Conservation (phyloP, 2,329 filamentous ascomycete genomes). For the Aspergillus hiratsukae region DNA sequence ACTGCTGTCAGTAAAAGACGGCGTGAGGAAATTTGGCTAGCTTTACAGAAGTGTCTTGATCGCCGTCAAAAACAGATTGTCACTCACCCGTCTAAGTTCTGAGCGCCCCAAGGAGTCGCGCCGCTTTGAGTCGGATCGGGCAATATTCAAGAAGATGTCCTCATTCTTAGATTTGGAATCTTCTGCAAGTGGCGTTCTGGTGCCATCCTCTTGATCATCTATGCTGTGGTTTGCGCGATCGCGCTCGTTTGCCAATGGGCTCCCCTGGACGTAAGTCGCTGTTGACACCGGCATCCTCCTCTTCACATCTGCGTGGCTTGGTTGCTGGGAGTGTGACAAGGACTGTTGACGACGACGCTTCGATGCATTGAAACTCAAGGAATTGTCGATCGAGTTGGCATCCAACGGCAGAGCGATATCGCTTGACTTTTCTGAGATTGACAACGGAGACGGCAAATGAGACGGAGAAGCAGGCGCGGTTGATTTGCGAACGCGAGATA, state of each 20-base stretch:
- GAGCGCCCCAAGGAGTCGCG: constrained; percentile 34
- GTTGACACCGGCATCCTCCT: constrained; percentile 30
- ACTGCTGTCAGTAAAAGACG: background rate
- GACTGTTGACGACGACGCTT: constrained; percentile 27
- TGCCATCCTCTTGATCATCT: constrained; percentile 26
- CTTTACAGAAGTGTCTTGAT: background rate
- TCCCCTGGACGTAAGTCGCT: constrained; percentile 25
- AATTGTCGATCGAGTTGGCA: constrained; percentile 21
- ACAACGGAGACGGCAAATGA: constrained; percentile 12
- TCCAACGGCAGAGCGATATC: constrained; percentile 19
- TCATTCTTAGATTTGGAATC: constrained; percentile 38
- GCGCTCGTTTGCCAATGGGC: constrained; percentile 23
- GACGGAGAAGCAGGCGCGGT: constrained; percentile 18
- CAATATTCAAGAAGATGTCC: constrained; percentile 46
- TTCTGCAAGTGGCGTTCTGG: constrained; percentile 31
- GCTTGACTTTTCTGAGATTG: constrained; percentile 10
- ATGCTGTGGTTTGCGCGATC: constrained; percentile 21
- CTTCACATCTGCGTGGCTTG: constrained; percentile 27
- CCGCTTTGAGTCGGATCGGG: constrained; percentile 36
- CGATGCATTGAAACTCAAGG: constrained; percentile 24
- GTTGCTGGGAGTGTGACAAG: constrained; percentile 15
- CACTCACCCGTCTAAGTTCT: constrained; percentile 38
- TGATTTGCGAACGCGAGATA: constrained; percentile 14
- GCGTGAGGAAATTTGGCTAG: background rate
- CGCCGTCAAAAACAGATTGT: background rate